These are phyloP conservation scores for Aureobasidium sp. DNA, from an alignment of 2,329 filamentous ascomycete species.

Conservation along the genomic window DNA sequence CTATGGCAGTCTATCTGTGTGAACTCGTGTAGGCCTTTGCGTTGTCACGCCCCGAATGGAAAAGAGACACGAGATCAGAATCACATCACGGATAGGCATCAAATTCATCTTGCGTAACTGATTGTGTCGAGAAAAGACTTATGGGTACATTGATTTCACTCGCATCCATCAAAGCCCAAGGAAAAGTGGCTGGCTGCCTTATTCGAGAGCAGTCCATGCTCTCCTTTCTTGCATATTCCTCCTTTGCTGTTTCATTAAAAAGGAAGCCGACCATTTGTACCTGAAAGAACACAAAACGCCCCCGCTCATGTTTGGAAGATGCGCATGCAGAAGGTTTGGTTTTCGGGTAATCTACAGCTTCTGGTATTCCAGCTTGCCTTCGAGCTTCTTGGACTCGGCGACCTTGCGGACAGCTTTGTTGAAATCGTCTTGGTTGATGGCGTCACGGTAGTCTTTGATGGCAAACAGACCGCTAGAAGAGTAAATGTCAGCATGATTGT, in stretches of 20 bases:
- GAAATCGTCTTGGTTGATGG: conserved; percentile 97
- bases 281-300: background rate
- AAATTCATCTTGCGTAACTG: background rate
- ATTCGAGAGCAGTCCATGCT: background rate
- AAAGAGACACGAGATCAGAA: too few relatives aligned
- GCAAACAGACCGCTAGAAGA: conserved; percentile 74
- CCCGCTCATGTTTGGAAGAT: conserved; percentile 9
- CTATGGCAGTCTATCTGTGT: too few relatives aligned
- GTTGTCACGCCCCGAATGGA: too few relatives aligned
- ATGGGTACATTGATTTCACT: background rate
- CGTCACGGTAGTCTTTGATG: conserved; percentile 95
- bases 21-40: too few relatives aligned
- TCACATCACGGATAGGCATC: background rate
- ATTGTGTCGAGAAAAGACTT: background rate
- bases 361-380: conserved; percentile 97
- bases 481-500: conserved; percentile 23
- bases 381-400: conserved; percentile 93
- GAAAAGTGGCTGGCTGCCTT: background rate
- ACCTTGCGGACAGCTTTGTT: conserved; percentile 99
- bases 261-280: background rate
- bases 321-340: conserved; percentile 6
- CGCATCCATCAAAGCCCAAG: background rate
- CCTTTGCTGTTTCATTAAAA: background rate
- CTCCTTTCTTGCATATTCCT: background rate
- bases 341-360: conserved; percentile 59